Evolutionary conservation across 169 alveolate species (phyloP), one percentile per base, ranked within the genome.

Genomic region (Perkinsus marinus): DNA sequence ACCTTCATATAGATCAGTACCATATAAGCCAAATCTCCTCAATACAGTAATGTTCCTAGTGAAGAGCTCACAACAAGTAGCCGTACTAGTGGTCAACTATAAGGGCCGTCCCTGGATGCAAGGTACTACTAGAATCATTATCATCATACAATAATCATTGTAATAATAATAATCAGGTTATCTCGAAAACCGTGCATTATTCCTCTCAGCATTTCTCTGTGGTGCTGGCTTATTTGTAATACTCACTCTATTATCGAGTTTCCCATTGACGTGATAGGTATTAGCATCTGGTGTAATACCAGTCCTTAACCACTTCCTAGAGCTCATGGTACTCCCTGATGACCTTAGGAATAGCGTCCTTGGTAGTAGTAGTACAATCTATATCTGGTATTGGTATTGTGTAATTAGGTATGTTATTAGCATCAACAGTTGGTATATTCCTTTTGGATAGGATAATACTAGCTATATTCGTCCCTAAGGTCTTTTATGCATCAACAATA

Each of bases 41-140:
- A 92, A 93, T 90, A 93, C 94, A 30, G 90, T 92, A 68, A 90
- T 92, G 92, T 93, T 92, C 93, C 90, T 93, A 57, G 94, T 93
- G 57, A 93, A 93, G 90, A 90, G 91, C 43, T 39, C 94, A 39
- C 94, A 93, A 90, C 94, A 93, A 91, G 91, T 93, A 43, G 91
- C 94, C 0, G 94, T 93, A 30, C 69, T 93, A 57, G 91, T 93
- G 36, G 94, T 93, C 89, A 93, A 93, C 94, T 93, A 93, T 91
- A 93, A 93, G 19, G 94, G 94, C 39, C 89, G 94, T n/a, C 94
- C 94, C 0, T 93, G 94, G 94, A 93, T 93, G 94, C 90, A 89
- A 79, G 94, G 94, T 41, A 38, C n/a, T n/a, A n/a, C n/a, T n/a
- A n/a, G n/a, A n/a, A n/a, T n/a, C n/a, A n/a, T n/a, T n/a, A 41